Evolutionary conservation across 2,329 filamentous ascomycete species (phyloP), one percentile per base, ranked within the genome.

Genomic region (Exophiala alcalophila): DNA sequence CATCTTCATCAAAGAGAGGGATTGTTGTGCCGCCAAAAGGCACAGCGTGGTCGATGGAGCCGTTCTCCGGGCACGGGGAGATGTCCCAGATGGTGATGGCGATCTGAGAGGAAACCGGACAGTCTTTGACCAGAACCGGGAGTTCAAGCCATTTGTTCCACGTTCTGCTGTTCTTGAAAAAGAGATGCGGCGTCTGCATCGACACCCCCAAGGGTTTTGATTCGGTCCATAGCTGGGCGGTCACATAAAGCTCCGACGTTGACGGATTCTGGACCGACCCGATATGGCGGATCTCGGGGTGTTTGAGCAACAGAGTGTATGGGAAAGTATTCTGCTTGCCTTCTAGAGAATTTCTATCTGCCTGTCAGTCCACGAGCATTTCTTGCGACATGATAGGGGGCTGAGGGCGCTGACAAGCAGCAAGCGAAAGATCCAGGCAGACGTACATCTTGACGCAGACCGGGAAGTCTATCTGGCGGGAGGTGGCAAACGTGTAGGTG

Each of bases 101-200:
- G 24, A 98, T 75, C 59, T 87, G 85, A 2, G 90, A 81, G 57
- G 88, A 86, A 29, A 83, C 71, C 1, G 92, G 90, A 1, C 94
- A 77, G 45, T 84, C 83, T 49, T 86, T 83, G 64, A 96, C 92
- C 4, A 81, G 77, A 49, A 97, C 81, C 0, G 92, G 91, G 26
- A 98, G 71, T 21, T 84, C 81, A 19, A 98, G 78, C 92, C 94
- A 98, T 69, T 97, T 91, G 62, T 94, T 95, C 92, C 92, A 96
- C 61, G 81, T 81, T 45, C 59, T 56, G 20, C 44, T 80, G 24
- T 77, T 77, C 61, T 89, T 88, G 62, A 98, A 97, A 5, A 87
- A 71, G 61, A 89, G 95, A 68, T 97, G 97, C 16, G 88, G 78
- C 2, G 92, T 98, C 64, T 97, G 91, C 8, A 94, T 78, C 0